Evolutionary conservation across 2,329 filamentous ascomycete species (phyloP), one percentile per base, ranked within the genome.

Genomic region (Neoscytalidium dimidiatum): DNA sequence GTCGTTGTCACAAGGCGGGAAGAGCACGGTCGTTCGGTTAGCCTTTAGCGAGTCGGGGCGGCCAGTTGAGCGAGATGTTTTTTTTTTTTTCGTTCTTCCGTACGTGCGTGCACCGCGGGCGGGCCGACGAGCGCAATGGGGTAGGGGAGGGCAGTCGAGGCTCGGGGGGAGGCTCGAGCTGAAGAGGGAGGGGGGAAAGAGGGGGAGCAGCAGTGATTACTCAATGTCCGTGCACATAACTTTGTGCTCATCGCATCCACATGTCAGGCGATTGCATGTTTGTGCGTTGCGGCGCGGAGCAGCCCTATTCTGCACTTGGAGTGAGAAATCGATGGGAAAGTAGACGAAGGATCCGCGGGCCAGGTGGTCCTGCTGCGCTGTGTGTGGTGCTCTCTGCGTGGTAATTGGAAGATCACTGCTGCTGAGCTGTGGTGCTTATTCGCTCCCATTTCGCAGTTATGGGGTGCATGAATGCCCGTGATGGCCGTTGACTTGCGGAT

Each of bases 131-230:
- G 53, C 23, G 35, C 21, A 35, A 33, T 21, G 29, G 26, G 52
- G 8, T 28, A 21, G 43, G n/a, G 31, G 35, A 17, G 35, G 35
- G 33, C 14, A 26, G 23, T 28, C 7, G 35, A 60, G 56, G 56
- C 56, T 60, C 56, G 41, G 28, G 19, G 41, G n/a, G 56, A 46
- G 56, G 56, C 56, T 60, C 56, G 56, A 60, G 56, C 56, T n/a
- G n/a, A n/a, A n/a, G n/a, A n/a, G n/a, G n/a, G n/a, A 21, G 17
- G 21, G n/a, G 7, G 21, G 13, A 29, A 28, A 33, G 17, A 5
- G 35, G 13, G 35, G 6, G 26, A 19, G n/a, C n/a, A n/a, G n/a
- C n/a, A n/a, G n/a, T 33, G 46, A 49, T 51, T 51, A 8, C 48
- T 46, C n/a, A 23, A 46, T 4, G 52, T 19, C 52, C n/a, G 52